Evolutionary conservation across 768 basidiomycete species (phyloP).

Genomic region (Cyathus striatus): DNA sequence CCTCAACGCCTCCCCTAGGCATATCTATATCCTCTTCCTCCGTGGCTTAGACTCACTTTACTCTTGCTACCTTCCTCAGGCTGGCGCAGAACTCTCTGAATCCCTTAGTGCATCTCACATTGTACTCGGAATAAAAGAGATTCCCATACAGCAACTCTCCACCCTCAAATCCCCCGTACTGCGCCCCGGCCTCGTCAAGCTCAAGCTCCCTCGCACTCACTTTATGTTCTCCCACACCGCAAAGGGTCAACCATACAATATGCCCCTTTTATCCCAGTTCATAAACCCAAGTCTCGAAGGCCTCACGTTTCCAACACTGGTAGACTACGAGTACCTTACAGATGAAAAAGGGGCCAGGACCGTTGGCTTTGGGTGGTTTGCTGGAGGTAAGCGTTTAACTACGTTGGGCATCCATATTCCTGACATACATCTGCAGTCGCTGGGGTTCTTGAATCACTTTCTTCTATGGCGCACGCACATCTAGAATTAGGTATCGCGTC

Average conservation of each 20-base stretch:
- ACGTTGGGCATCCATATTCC: background rate
- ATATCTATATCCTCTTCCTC: background rate
- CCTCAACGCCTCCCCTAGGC: background rate
- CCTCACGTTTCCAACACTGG: conserved; percentile 38
- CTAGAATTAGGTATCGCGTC: conserved; percentile 76
- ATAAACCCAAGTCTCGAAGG: conserved; percentile 3
- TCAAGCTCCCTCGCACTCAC: conserved; percentile 50
- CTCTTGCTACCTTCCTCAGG: conserved; percentile 36
- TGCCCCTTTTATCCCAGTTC: conserved; percentile 47
- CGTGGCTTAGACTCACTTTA: background rate
- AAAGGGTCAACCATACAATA: conserved; percentile 87
- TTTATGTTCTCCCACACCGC: conserved; percentile 92
- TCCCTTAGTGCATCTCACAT: conserved; percentile 65
- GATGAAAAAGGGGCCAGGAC: conserved; percentile 60
- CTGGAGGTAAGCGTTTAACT: conserved; percentile 57
- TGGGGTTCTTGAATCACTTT: conserved; percentile 79
- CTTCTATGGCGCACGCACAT: conserved; percentile 72
- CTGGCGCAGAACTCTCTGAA: conserved; percentile 64
- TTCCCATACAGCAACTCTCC: conserved; percentile 59
- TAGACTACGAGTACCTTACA: conserved; percentile 86
- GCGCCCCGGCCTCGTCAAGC: background rate
- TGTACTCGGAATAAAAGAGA: conserved; percentile 86
- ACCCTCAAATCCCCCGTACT: conserved; percentile 18
- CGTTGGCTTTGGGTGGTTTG: conserved; percentile 90
- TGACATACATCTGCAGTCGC: conserved; percentile 53